Percentiles rank a stretch among this genome's conserved stretches.
Evolutionary conservation across 2,329 filamentous ascomycete species (phyloP).

Genomic region (Chrysoporthe puriensis): DNA sequence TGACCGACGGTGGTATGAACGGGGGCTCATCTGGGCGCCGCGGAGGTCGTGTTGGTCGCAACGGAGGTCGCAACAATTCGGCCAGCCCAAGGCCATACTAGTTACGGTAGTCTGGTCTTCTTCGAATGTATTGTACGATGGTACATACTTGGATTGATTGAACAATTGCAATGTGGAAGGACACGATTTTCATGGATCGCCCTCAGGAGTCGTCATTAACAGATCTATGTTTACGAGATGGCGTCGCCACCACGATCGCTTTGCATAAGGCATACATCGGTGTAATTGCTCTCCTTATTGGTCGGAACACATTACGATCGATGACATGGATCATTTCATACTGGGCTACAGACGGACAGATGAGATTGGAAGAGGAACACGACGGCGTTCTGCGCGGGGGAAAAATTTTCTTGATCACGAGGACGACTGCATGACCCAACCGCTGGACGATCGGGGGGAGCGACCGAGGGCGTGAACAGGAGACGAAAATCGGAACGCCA

Average conservation of each 20-base stretch:
- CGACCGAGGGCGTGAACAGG: neutral
- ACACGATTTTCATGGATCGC: neutral
- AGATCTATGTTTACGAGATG: neutral
- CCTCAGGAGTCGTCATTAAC: neutral
- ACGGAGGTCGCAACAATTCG: slow-evolving; percentile 26
- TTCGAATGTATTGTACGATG: neutral
- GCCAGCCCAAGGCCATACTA: slow-evolving; percentile 28
- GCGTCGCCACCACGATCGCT: slow-evolving; percentile 4
- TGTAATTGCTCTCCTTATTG: neutral
- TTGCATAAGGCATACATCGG: slow-evolving; percentile 19
- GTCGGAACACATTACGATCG: slow-evolving; percentile 1
- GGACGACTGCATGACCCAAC: slow-evolving; percentile 18
- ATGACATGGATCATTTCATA: slow-evolving; percentile 16
- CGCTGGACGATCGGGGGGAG: slow-evolving; percentile 12
- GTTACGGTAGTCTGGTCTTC: neutral
- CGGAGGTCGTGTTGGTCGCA: slow-evolving; percentile 26
- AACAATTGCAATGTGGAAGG: neutral
- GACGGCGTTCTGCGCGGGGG: slow-evolving; percentile 12
- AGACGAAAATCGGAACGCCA: neutral
- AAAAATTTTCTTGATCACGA: slow-evolving; percentile 9
- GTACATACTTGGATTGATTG: neutral
- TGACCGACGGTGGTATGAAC: slow-evolving; percentile 27
- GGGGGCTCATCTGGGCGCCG: slow-evolving; percentile 25
- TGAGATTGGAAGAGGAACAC: slow-evolving; percentile 15
- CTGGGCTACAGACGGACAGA: neutral